These are phyloP conservation scores for Cudoniella acicularis DNA, from an alignment of 495 filamentous ascomycete species.

Conservation along the genomic window DNA sequence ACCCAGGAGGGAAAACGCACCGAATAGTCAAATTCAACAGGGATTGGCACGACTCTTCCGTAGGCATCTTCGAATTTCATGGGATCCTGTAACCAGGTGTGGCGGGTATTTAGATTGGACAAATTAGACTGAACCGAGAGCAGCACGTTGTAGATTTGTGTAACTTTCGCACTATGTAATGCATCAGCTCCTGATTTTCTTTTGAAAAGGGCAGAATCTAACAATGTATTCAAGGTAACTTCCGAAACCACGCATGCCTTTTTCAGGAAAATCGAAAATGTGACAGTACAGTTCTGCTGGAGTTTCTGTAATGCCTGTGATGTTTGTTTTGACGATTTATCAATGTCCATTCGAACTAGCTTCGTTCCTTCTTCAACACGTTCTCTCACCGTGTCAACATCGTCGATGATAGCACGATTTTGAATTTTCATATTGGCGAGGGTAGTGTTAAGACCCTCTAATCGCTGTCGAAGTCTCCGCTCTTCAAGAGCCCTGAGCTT, in stretches of 20 bases:
- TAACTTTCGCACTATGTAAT: too few relatives aligned
- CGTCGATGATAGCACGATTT: neutral
- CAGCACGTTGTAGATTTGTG: conserved; percentile 1
- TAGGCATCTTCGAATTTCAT: conserved; percentile 8
- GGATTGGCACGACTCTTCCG: conserved; percentile 1
- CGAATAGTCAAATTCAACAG: conserved; percentile 7
- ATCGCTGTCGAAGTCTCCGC: neutral
- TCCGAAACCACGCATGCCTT: neutral
- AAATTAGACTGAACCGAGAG: neutral
- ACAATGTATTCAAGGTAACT: conserved; percentile 1
- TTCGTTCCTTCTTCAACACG: neutral
- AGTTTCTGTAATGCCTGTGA: neutral
- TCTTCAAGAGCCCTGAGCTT: neutral
- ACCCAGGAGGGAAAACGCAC: too few relatives aligned
- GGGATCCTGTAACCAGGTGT: conserved; percentile 11
- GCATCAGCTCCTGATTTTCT: neutral
- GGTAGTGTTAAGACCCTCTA: neutral
- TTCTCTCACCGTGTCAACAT: neutral
- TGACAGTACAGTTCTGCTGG: neutral
- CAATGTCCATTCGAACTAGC: neutral
- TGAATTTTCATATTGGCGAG: conserved; percentile 1
- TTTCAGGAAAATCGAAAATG: neutral
- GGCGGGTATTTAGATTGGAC: neutral
- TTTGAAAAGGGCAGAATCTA: neutral
- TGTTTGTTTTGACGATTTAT: neutral